These are phyloP conservation scores for Ceriops zippeliana DNA, from an alignment of 345 rosid genomes.

Conservation along the genomic window DNA sequence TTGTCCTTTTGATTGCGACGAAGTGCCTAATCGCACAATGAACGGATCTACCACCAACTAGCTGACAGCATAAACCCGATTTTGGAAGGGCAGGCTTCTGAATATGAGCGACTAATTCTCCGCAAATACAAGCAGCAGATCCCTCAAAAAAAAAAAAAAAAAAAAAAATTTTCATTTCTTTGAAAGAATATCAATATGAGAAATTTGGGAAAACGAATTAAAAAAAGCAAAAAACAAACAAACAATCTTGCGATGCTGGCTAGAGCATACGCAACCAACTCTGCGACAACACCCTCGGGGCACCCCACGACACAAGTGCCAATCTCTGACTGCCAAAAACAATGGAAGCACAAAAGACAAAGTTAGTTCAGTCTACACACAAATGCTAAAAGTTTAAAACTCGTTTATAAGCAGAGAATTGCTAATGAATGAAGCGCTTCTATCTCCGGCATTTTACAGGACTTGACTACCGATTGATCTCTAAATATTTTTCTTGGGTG, in stretches of 20 bases:
- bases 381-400: no score
- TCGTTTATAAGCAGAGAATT: no score
- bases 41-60: constrained; percentile 4
- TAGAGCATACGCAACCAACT: neutral
- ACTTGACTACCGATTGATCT: no score
- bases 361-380: neutral
- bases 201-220: constrained; percentile 13
- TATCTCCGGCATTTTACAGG: no score
- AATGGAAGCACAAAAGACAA: neutral
- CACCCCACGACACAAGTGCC: constrained; percentile 4
- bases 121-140: neutral
- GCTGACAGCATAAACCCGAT: constrained; percentile 9
- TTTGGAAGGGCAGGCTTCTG: neutral
- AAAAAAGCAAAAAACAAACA: neutral
- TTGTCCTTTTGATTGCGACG: constrained; percentile 3
- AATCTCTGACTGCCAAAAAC: constrained; percentile 10
- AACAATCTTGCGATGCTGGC: constrained; percentile 1
- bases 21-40: neutral
- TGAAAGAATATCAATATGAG: constrained; percentile 27
- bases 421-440: no score
- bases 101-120: neutral
- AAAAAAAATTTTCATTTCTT: constrained; percentile 16
- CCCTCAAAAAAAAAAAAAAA: neutral
- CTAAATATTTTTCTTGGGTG: no score
- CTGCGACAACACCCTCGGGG: constrained; percentile 6